Evolutionary conservation across 768 basidiomycete genomes (phyloP).

Genomic region (Strobilomyces dryophilus): DNA sequence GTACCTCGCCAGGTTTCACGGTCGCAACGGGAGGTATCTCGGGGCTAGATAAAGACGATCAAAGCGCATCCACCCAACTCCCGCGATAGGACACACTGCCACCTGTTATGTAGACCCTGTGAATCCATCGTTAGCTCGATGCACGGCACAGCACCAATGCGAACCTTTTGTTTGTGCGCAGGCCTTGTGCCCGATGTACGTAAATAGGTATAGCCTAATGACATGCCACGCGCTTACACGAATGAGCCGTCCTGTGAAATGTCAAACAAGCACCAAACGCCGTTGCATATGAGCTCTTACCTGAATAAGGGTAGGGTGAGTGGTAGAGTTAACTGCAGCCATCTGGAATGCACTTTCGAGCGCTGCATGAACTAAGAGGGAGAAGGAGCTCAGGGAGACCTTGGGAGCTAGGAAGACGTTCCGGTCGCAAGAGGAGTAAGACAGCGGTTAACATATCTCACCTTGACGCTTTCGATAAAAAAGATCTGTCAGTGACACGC

Average conservation of each 20-base stretch:
- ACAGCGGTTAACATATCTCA: too few relatives aligned
- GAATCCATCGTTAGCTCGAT: not conserved
- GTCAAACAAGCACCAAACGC: not conserved
- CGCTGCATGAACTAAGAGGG: not conserved
- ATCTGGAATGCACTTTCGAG: slow-evolving; percentile 27
- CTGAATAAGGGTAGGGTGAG: slow-evolving; percentile 55
- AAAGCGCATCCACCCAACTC: not conserved
- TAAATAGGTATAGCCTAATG: not conserved
- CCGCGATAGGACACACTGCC: slow-evolving; percentile 51
- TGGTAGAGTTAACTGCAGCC: slow-evolving; percentile 59
- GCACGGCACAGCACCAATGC: not conserved
- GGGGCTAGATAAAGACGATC: slow-evolving; percentile 36
- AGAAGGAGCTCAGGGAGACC: not conserved
- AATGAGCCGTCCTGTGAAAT: slow-evolving; percentile 60
- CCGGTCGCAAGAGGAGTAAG: too few relatives aligned
- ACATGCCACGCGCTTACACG: slow-evolving; percentile 40
- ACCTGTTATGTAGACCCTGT: slow-evolving; percentile 71
- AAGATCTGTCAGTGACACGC: too few relatives aligned
- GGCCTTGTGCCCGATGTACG: slow-evolving; percentile 30
- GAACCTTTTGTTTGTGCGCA: slow-evolving; percentile 55
- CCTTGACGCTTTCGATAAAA: too few relatives aligned
- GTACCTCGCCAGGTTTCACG: slow-evolving; percentile 58
- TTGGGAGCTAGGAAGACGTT: slow-evolving; percentile 2
- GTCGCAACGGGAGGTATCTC: slow-evolving; percentile 60
- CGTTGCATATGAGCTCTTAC: slow-evolving; percentile 28